These are phyloP conservation scores for Lentinula guzmanii DNA, from an alignment of 768 basidiomycete species.

Conservation along the genomic window DNA sequence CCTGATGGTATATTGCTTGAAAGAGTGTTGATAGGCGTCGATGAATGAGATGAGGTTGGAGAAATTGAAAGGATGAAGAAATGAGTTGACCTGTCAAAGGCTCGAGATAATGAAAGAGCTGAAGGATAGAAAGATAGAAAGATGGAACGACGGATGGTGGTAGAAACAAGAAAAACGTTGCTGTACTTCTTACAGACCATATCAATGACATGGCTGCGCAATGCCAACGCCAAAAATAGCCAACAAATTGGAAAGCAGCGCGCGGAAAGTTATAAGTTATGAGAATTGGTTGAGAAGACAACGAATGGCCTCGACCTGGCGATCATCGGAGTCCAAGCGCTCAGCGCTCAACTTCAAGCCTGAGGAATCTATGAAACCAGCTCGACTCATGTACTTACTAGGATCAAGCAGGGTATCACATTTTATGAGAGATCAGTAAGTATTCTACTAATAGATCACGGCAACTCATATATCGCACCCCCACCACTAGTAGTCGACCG, in stretches of 20 bases:
- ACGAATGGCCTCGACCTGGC: neutral
- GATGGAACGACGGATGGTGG: neutral
- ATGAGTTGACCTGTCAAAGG: neutral
- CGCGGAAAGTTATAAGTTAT: neutral
- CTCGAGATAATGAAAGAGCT: neutral
- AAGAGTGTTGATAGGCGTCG: neutral
- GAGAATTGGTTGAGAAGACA: neutral
- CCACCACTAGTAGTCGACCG: neutral
- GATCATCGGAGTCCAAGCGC: too few species aligned
- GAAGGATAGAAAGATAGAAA: neutral
- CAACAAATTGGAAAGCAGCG: neutral
- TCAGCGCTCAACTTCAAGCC: too few species aligned
- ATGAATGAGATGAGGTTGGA: neutral
- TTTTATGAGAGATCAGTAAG: neutral
- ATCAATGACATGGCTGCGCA: neutral
- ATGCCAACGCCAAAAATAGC: neutral
- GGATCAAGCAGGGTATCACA: too few species aligned
- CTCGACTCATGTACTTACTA: too few species aligned
- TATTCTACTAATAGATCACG: neutral
- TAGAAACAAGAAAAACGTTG: neutral
- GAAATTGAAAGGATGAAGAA: neutral
- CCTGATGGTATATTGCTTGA: slow-evolving; percentile 1
- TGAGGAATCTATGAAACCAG: too few species aligned
- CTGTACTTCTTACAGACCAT: neutral
- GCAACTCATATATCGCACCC: neutral